Base-by-base conservation (phyloP, 2,329 filamentous ascomycete genomes). In the Cladosporium sp. region DNA sequence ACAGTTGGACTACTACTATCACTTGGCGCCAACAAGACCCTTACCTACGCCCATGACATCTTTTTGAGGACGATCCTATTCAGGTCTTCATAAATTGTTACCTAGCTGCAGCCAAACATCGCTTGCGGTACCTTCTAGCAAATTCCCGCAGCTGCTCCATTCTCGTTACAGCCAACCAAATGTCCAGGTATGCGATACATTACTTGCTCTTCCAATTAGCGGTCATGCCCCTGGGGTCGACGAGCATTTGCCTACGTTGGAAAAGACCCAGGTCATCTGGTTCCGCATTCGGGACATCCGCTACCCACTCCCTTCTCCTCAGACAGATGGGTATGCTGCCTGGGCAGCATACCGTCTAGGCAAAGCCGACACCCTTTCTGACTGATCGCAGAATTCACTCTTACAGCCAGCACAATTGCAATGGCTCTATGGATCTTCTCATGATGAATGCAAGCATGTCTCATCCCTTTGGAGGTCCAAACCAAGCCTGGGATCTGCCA, bases 31-130 rank as follows among this genome's bases (percentile, higher is more conserved):
- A 63, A 63, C 28, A 32, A 63, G 34, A 36, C 49, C 1, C 3
- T 38, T 41, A 28, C 24, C 15, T n/a, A 24, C 21, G 32, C 49
- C 47, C 11, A 14, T 34, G 24, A 30, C 49, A 26, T 14, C 5
- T 30, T 7, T n/a, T 11, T 54, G 34, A 54, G 32, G 28, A 44
- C 15, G 24, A 11, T 55, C 34, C 18, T 21, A 34, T 34, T 38
- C 54, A 47, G 49, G 49, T 63, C n/a, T 61, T 11, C 11, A 44
- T 4, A 36, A 8, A 11, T 61, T 36, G 59, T 34, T 36, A 61
- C 59, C 18, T 44, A 52, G 41, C 32, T 55, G 34, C 49, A 38
- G 24, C 34, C 21, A 14, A 38, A 49, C 5, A 34, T 28, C 41
- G 32, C 60, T 21, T n/a, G 2, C 30, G 49, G 15, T 47, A 15